Base-by-base conservation (phyloP, 2,329 filamentous ascomycete genomes). In the Aspergillus sp. region DNA sequence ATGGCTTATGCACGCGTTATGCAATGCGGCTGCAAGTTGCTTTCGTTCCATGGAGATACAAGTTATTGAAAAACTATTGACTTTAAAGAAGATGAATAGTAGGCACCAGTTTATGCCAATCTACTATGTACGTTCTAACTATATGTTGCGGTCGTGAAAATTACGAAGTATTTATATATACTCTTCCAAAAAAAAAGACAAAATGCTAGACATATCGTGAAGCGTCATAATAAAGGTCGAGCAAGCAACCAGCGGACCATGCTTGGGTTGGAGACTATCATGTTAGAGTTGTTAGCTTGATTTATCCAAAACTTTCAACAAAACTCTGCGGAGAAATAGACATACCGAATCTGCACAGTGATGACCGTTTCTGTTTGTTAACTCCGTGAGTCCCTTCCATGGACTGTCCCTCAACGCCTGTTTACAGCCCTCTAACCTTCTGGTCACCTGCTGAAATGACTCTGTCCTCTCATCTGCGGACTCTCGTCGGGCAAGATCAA, bases 221-320 rank as follows among this genome's bases (percentile, higher is more conserved):
- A 17, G 91, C 93, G 73, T 99, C 95, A 81, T 96, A 93, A 78
- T 96, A 99, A 63, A 99, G 77, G 77, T 99, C 95, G 69, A 99
- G 90, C 70, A 99, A 80, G 73, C 95, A 98, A 21, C 91, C 90
- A 31, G 95, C 90, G 53, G 92, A 97, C 95, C 95, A 99, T 53
- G 95, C 90, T 75, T 99, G 95, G 0, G 95, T 97, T 24, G 95
- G 95, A 53, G 89, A 95, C 87, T 95, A 71, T 49, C 56, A 55
- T 52, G 47, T 48, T 17, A 35, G 23, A 40, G 45, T 58, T 52
- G 40, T 65, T 64, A 64, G 59, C 44, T 4, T 14, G n/a, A 15
- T 23, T 19, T 5, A 11, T 49, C 39, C 5, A 21, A 50, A 58
- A 45, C 44, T 55, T 21, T 17, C 17, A 46, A 24, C 21, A 27